Conservation (phyloP, 2,329 filamentous ascomycete genomes). For the Canariomyces notabilis region DNA sequence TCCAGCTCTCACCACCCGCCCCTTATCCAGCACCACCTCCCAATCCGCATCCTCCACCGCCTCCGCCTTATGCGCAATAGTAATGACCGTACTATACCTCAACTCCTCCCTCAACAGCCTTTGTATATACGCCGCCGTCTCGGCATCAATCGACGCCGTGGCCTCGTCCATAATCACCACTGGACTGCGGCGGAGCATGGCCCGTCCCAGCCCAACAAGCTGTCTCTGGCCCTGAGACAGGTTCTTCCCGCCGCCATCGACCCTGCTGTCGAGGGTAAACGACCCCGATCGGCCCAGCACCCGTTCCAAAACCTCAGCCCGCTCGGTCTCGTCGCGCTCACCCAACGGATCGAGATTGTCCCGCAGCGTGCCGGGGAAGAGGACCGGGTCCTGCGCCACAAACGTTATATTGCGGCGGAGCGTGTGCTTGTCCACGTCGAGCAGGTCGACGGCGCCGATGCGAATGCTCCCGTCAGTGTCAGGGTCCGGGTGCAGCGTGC, state of each 20-base stretch:
- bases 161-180: constrained; percentile 61
- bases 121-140: constrained; percentile 55
- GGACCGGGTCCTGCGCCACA: constrained; percentile 59
- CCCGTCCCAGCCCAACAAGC: constrained; percentile 55
- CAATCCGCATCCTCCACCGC: constrained; percentile 56
- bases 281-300: constrained; percentile 45
- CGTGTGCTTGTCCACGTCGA: constrained; percentile 47
- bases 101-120: constrained; percentile 52
- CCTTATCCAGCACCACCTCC: constrained; percentile 49
- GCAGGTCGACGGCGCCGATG: constrained; percentile 51
- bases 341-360: constrained; percentile 65
- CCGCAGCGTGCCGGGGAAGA: constrained; percentile 54
- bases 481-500: constrained; percentile 46
- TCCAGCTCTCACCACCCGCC: constrained; percentile 46
- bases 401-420: constrained; percentile 56
- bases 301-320: constrained; percentile 48
- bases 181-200: constrained; percentile 55
- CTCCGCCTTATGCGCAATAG: constrained; percentile 61
- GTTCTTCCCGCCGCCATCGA: constrained; percentile 58
- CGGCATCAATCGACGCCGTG: constrained; percentile 57
- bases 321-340: constrained; percentile 50
- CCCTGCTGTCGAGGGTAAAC: constrained; percentile 43
- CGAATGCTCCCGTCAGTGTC: constrained; percentile 43
- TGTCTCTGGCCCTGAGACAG: constrained; percentile 60
- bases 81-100: constrained; percentile 54